Percentiles rank a stretch among this genome's conserved stretches.
These are phyloP conservation scores for Plantago rigida DNA, from an alignment of 305 asterid genomes.

Conservation along the genomic window DNA sequence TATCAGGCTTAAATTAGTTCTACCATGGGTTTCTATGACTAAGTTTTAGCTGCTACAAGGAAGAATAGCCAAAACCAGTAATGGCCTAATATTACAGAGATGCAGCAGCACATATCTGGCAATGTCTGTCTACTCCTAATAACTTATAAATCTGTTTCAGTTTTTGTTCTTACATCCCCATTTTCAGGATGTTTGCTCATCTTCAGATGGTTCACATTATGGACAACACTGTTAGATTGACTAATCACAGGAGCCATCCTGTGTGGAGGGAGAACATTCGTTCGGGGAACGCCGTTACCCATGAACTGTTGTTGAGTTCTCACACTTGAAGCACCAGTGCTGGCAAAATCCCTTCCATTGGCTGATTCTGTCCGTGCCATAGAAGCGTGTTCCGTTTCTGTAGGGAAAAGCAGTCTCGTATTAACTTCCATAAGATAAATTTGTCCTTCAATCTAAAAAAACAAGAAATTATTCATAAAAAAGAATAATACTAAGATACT, in stretches of 20 bases:
- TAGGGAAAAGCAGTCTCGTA: constrained; percentile 17
- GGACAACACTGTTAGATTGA: constrained; percentile 28
- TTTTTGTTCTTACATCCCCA: constrained; percentile 47
- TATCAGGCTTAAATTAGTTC: constrained; percentile 24
- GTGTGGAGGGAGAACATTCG: constrained; percentile 26
- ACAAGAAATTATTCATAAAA: background rate
- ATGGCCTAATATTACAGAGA: constrained; percentile 48
- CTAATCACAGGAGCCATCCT: constrained; percentile 33
- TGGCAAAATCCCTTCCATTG: constrained; percentile 30
- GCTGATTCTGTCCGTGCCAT: constrained; percentile 47
- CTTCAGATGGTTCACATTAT: constrained; percentile 29
- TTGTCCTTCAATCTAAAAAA: background rate
- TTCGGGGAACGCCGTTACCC: constrained; percentile 46
- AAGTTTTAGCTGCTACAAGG: constrained; percentile 31
- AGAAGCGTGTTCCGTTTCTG: constrained; percentile 62
- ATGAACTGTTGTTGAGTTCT: constrained; percentile 35
- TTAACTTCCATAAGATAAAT: constrained; percentile 17
- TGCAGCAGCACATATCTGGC: constrained; percentile 30
- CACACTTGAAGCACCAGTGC: constrained; percentile 36
- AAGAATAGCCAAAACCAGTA: constrained; percentile 28
- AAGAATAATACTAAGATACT: background rate
- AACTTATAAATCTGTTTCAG: constrained; percentile 34
- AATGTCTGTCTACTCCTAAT: constrained; percentile 29
- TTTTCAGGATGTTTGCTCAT: constrained; percentile 38
- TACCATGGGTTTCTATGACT: constrained; percentile 32